A percentile compares a stretch with the other conserved stretches of the same genome.
Evolutionary conservation across 371 early-diverging fungal genomes (phyloP).

Genomic region (Mucor velutinosus): DNA sequence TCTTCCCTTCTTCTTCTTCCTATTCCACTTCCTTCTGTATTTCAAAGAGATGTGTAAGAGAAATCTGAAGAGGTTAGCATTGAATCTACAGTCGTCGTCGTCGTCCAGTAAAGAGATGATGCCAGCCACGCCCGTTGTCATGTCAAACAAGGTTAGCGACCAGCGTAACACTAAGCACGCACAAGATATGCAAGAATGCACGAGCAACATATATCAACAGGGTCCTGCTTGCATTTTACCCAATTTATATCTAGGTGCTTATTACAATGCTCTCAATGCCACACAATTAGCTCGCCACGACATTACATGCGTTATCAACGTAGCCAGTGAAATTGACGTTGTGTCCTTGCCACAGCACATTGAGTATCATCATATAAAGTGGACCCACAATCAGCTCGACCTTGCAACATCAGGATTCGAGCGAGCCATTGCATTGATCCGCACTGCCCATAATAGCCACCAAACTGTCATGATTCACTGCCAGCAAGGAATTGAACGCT

Average conservation of each 20-base stretch:
- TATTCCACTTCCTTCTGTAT: too few relatives aligned
- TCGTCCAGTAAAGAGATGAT: not conserved
- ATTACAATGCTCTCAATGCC: slow-evolving; percentile 53
- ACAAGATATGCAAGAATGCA: not conserved
- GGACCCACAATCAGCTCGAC: slow-evolving; percentile 37
- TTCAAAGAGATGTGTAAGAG: not conserved
- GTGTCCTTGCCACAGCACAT: not conserved
- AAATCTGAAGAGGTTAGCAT: slow-evolving; percentile 11
- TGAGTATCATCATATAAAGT: slow-evolving; percentile 34
- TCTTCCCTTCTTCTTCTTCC: not conserved
- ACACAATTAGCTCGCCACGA: slow-evolving; percentile 41
- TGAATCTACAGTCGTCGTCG: slow-evolving; percentile 6
- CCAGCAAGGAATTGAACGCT: slow-evolving; percentile 38
- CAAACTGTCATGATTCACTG: slow-evolving; percentile 28
- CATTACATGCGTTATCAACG: slow-evolving; percentile 69
- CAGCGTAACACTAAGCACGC: not conserved
- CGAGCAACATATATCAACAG: slow-evolving; percentile 19
- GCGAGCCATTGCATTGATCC: slow-evolving; percentile 23
- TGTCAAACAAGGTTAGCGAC: not conserved
- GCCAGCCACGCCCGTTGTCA: not conserved
- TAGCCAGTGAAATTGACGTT: slow-evolving; percentile 64
- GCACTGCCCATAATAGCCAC: slow-evolving; percentile 13
- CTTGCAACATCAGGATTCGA: slow-evolving; percentile 28
- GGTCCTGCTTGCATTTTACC: slow-evolving; percentile 70
- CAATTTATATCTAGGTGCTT: slow-evolving; percentile 71